A percentile compares a stretch with the other conserved stretches of the same genome.
These are phyloP conservation scores for Vanrija pseudolonga DNA, from an alignment of 1,284 basidiomycete species.

Conservation along the genomic window DNA sequence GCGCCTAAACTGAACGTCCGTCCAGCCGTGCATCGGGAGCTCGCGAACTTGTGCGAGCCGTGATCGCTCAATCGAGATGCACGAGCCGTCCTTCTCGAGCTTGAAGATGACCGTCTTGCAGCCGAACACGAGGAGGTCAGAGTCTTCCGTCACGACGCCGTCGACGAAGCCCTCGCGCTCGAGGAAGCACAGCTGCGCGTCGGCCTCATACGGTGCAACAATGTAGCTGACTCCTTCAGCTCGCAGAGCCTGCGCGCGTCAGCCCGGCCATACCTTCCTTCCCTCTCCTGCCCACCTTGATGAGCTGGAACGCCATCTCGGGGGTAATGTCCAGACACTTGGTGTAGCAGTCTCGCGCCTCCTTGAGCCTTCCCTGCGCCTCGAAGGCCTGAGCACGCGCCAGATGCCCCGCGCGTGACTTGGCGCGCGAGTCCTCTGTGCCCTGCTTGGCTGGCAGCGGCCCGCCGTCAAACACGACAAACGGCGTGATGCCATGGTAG, in stretches of 20 bases:
- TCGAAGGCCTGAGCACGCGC: constrained; percentile 68
- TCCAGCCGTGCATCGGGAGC: constrained; percentile 82
- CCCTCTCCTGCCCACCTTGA: constrained; percentile 66
- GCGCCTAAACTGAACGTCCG: constrained; percentile 79
- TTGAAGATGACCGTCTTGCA: constrained; percentile 76
- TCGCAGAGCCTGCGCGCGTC: constrained; percentile 62
- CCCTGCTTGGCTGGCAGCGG: constrained; percentile 88
- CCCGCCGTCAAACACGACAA: constrained; percentile 95
- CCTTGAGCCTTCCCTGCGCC: constrained; percentile 68
- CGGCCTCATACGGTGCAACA: constrained; percentile 98
- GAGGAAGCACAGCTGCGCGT: constrained; percentile 92
- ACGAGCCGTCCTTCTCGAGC: constrained; percentile 71
- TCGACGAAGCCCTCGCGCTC: constrained; percentile 80
- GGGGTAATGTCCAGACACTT: constrained; percentile 96
- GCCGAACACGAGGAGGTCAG: constrained; percentile 95
- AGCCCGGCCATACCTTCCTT: not conserved
- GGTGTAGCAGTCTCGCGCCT: constrained; percentile 82
- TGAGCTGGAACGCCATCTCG: constrained; percentile 94
- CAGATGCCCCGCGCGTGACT: constrained; percentile 48
- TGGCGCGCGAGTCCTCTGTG: constrained; percentile 77
- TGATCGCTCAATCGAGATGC: constrained; percentile 72
- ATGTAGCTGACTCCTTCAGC: constrained; percentile 77
- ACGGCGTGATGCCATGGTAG: constrained; percentile 80
- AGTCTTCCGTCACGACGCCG: constrained; percentile 96
- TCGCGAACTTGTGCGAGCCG: constrained; percentile 71